These are phyloP conservation scores for Pseudogymnoascus sp. DNA, from an alignment of 2,329 filamentous ascomycete genomes.

Conservation along the genomic window DNA sequence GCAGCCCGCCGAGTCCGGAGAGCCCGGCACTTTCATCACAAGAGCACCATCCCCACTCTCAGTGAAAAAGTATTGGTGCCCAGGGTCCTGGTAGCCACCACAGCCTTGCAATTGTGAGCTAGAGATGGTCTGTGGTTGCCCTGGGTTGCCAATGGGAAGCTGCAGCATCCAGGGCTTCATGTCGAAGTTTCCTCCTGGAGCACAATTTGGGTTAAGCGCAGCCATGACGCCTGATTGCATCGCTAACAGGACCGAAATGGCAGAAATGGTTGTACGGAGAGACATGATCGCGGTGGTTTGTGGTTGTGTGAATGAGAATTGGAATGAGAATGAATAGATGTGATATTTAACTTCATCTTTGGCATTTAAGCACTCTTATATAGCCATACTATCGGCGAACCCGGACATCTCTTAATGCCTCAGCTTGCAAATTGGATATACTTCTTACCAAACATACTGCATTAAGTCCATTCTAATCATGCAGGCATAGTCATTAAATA, in stretches of 20 bases:
- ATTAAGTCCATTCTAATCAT: not conserved
- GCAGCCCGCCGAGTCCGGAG: conserved; percentile 26
- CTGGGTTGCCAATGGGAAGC: conserved; percentile 30
- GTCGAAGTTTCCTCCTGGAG: conserved; percentile 30
- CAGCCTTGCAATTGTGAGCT: conserved; percentile 30
- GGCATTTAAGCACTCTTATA: not conserved
- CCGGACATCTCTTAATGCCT: not conserved
- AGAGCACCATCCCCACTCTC: conserved; percentile 28
- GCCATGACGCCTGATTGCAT: not conserved
- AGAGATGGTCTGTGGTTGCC: conserved; percentile 26
- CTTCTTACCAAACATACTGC: not conserved
- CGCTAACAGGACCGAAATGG: not conserved
- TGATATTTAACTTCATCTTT: not conserved
- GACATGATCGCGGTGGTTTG: not conserved
- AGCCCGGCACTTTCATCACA: conserved; percentile 35
- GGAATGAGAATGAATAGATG: not conserved
- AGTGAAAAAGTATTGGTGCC: conserved; percentile 31
- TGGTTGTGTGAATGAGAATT: not conserved
- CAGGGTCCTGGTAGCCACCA: conserved; percentile 27
- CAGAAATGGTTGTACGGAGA: not conserved
- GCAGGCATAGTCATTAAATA: not conserved
- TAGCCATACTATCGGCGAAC: not conserved
- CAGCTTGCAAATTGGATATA: not conserved
- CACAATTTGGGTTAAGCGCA: conserved; percentile 14
- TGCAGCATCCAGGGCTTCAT: conserved; percentile 32